Conservation (phyloP, 2,329 filamentous ascomycete genomes). For the Colletotrichum aenigma region DNA sequence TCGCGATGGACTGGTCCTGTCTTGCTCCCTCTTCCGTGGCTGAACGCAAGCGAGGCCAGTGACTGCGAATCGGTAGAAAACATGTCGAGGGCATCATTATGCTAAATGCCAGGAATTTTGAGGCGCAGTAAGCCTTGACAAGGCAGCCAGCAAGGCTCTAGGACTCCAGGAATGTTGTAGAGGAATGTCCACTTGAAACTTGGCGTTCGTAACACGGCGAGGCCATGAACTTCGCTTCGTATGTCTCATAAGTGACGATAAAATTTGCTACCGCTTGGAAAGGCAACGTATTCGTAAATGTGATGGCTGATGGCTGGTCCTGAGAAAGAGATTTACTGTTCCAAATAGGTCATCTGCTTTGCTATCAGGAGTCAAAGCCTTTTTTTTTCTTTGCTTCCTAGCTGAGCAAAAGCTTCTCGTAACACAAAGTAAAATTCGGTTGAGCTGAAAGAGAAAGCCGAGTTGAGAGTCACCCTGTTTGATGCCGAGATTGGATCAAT, state of each 20-base stretch:
- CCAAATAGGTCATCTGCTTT: not conserved
- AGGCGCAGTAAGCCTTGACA: not conserved
- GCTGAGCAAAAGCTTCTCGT: too few species aligned
- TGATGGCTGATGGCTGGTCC: not conserved
- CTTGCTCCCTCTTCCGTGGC: not conserved
- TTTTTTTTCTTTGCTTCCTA: too few species aligned
- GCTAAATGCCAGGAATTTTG: too few species aligned
- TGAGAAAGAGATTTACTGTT: accelerated
- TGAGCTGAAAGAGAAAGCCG: too few species aligned
- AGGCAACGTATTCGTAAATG: not conserved
- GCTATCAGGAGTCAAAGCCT: accelerated
- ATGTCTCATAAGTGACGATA: not conserved
- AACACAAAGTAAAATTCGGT: too few species aligned
- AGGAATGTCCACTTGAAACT: not conserved
- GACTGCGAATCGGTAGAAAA: too few species aligned
- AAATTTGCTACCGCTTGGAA: not conserved
- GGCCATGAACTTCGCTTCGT: not conserved
- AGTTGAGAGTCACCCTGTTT: accelerated
- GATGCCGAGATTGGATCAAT: too few species aligned
- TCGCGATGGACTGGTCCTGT: not conserved
- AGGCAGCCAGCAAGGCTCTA: not conserved
- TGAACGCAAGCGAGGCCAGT: not conserved
- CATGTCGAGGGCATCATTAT: too few species aligned
- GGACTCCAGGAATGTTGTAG: not conserved
- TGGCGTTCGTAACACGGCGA: not conserved